phyloP scores from a whole-genome alignment of 1,284 basidiomycete genomes.

The Porodaedalea pini region DNA sequence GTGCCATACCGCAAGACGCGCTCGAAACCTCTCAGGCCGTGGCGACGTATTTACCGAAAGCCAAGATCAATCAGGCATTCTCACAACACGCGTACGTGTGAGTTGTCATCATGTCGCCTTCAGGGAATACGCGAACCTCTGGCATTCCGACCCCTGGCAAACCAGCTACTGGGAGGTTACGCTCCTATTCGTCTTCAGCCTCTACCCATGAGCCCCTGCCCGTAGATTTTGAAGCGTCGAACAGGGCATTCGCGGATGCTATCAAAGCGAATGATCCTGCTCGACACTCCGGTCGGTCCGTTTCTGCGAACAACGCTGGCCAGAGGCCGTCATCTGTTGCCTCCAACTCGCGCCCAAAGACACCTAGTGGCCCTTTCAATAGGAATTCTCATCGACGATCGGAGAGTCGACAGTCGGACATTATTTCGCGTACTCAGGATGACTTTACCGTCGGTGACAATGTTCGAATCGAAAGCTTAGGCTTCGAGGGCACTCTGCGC shows the following conservation, averaged over 20 bases:
- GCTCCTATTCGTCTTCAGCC: slow-evolving; percentile 19
- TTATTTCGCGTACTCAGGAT: slow-evolving; percentile 42
- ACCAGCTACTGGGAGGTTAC: slow-evolving; percentile 10
- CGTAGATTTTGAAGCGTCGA: slow-evolving; percentile 2
- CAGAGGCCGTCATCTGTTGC: slow-evolving; percentile 49
- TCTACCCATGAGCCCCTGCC: slow-evolving; percentile 10
- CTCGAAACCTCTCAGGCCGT: too few relatives aligned
- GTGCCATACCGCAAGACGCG: neutral
- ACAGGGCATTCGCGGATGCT: slow-evolving; percentile 52
- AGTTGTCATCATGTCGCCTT: slow-evolving; percentile 5
- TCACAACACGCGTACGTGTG: neutral
- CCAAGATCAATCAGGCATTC: too few relatives aligned
- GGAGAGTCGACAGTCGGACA: slow-evolving; percentile 61
- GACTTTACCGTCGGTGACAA: slow-evolving; percentile 71
- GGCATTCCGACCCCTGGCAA: slow-evolving; percentile 20
- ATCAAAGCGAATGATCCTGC: slow-evolving; percentile 75
- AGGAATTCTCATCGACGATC: slow-evolving; percentile 33
- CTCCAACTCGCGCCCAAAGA: slow-evolving; percentile 48
- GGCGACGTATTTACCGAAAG: neutral
- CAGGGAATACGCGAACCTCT: slow-evolving; percentile 6
- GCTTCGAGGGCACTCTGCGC: slow-evolving; percentile 77
- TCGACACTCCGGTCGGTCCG: slow-evolving; percentile 54
- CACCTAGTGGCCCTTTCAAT: slow-evolving; percentile 41
- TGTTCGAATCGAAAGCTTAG: slow-evolving; percentile 80
- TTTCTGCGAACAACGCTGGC: slow-evolving; percentile 37